phyloP scores from a whole-genome alignment of 306 rosid species.

The Crataegus laevigata region DNA sequence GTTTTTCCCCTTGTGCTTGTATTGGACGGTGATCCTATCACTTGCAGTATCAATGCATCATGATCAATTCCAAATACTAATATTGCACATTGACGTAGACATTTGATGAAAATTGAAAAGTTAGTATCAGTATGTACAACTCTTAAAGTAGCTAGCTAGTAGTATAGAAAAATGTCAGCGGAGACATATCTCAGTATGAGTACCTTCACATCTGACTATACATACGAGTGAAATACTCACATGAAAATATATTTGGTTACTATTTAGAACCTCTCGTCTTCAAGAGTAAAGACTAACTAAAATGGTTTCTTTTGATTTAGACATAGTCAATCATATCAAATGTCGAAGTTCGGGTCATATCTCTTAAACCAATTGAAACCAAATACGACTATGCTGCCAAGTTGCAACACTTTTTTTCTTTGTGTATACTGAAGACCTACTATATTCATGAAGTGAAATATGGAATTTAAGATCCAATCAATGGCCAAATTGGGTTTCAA shows the following conservation, averaged over 20 bases:
- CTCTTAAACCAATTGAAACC: not conserved
- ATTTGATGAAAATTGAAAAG: not conserved
- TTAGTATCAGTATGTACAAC: not conserved
- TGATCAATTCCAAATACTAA: not conserved
- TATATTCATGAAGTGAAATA: not conserved
- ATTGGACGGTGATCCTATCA: not conserved
- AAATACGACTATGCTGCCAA: not conserved
- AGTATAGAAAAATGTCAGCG: not conserved
- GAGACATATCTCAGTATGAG: too few relatives aligned
- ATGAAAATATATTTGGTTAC: too few relatives aligned
- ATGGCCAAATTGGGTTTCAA: not conserved
- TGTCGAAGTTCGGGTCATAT: not conserved
- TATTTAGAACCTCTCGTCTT: too few relatives aligned
- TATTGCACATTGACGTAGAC: not conserved
- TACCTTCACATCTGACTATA: too few relatives aligned
- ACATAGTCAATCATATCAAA: too few relatives aligned
- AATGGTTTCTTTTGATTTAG: too few relatives aligned
- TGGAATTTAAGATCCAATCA: not conserved
- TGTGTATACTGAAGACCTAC: not conserved
- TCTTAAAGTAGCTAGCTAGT: not conserved
- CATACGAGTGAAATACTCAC: too few relatives aligned
- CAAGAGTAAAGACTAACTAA: not conserved
- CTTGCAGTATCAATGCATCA: not conserved
- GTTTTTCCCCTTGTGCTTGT: constrained; percentile 7
- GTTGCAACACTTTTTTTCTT: not conserved